phyloP scores from a whole-genome alignment of 768 basidiomycete genomes.

The Paxillus rubicundulus region DNA sequence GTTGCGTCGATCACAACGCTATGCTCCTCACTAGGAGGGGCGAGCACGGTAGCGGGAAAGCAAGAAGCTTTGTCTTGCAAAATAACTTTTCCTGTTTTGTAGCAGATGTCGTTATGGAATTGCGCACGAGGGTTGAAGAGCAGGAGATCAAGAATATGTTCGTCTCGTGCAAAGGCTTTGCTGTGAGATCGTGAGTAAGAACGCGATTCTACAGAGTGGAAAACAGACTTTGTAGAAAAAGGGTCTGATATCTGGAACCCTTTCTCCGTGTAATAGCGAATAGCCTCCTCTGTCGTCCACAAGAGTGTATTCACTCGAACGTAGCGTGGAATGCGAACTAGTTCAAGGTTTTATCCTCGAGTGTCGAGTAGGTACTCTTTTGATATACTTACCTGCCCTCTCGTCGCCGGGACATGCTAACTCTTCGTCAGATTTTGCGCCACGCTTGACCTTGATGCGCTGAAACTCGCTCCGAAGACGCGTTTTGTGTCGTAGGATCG shows the following conservation, averaged over 20 bases:
- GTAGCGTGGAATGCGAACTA: slow-evolving; percentile 79
- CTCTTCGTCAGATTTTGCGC: slow-evolving; percentile 61
- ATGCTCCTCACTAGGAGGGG: slow-evolving; percentile 53
- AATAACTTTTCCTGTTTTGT: slow-evolving; percentile 78
- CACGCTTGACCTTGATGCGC: slow-evolving; percentile 75
- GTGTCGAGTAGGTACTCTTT: neutral
- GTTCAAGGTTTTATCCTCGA: neutral
- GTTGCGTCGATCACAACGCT: slow-evolving; percentile 86
- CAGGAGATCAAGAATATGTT: slow-evolving; percentile 80
- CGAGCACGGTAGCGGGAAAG: slow-evolving; percentile 88
- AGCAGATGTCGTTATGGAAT: slow-evolving; percentile 71
- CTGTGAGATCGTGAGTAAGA: slow-evolving; percentile 31
- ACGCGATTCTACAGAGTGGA: neutral
- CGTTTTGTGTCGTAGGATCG: slow-evolving; percentile 84
- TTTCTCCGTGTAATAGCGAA: slow-evolving; percentile 50
- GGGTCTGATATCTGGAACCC: slow-evolving; percentile 57
- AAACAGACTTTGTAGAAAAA: slow-evolving; percentile 47
- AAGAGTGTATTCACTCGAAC: slow-evolving; percentile 75
- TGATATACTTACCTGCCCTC: slow-evolving; percentile 52
- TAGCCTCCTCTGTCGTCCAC: slow-evolving; percentile 66
- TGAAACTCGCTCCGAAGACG: slow-evolving; percentile 84
- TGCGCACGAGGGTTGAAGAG: slow-evolving; percentile 65
- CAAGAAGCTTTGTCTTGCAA: slow-evolving; percentile 98
- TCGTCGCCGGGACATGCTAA: slow-evolving; percentile 60
- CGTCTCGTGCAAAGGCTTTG: slow-evolving; percentile 67